Conservation (phyloP, 306 rosid genomes). For the Quercus mongolica region DNA sequence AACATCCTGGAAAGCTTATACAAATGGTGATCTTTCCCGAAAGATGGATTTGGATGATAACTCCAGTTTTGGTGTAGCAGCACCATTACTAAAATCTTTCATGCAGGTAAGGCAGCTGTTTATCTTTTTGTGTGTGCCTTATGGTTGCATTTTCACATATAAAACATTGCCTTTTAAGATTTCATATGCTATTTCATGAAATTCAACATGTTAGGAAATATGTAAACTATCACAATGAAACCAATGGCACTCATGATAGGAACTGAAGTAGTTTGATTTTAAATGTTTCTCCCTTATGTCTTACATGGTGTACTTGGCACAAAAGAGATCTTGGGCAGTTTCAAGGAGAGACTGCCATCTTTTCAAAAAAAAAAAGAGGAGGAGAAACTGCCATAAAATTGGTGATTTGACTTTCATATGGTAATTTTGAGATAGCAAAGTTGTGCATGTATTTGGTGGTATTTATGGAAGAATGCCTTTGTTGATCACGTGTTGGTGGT, state of each 20-base stretch:
- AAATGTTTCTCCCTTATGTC: background rate
- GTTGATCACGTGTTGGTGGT: no score
- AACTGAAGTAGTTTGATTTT: background rate
- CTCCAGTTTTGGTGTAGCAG: constrained; percentile 84
- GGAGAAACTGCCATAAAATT: no score
- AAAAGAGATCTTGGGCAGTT: no score
- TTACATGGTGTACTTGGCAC: no score
- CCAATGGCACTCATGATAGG: background rate
- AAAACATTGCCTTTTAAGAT: background rate
- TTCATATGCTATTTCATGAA: background rate
- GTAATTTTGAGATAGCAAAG: no score
- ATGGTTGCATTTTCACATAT: background rate
- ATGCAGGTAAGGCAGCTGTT: constrained; percentile 63
- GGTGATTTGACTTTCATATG: no score
- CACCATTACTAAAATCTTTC: constrained; percentile 90
- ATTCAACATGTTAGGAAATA: background rate
- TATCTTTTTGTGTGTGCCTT: constrained; percentile 1
- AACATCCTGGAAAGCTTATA: constrained; percentile 76
- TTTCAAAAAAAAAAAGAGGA: no score
- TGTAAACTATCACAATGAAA: background rate
- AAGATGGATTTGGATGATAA: constrained; percentile 75
- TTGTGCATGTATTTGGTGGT: no score
- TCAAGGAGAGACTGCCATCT: no score
- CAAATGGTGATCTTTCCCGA: constrained; percentile 74
- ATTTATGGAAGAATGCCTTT: no score